phyloP scores from a whole-genome alignment of 768 basidiomycete genomes.

The Porphyrellus cyaneotinctus region DNA sequence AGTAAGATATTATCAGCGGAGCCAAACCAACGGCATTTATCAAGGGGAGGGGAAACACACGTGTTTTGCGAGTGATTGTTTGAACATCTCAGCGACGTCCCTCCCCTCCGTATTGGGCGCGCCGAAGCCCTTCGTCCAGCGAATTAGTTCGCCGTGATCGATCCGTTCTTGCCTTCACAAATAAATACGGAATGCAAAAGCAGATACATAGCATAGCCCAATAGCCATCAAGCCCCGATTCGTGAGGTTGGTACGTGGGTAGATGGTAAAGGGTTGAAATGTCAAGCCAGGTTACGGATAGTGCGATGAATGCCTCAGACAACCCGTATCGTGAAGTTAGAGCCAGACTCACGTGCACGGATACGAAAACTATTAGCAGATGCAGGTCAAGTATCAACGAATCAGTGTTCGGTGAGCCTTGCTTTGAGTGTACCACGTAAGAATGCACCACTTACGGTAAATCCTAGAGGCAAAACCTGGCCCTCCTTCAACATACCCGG shows the following conservation, averaged over 20 bases:
- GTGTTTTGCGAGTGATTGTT: slow-evolving; percentile 68
- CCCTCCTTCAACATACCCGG: slow-evolving; percentile 47
- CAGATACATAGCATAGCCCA: background rate
- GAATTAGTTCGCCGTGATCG: slow-evolving; percentile 89
- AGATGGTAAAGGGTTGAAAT: background rate
- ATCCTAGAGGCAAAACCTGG: slow-evolving; percentile 76
- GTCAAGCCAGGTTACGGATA: background rate
- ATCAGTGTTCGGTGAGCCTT: background rate
- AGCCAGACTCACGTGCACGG: slow-evolving; percentile 72
- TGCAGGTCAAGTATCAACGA: background rate
- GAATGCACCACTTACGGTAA: slow-evolving; percentile 67
- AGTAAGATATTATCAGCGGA: background rate
- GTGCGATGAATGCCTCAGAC: background rate
- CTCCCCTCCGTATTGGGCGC: slow-evolving; percentile 86
- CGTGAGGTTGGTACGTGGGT: background rate
- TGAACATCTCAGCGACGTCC: slow-evolving; percentile 94
- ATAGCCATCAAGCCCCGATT: background rate
- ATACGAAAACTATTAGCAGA: slow-evolving; percentile 78
- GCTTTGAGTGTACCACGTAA: background rate
- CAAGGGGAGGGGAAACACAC: slow-evolving; percentile 41
- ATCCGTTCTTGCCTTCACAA: slow-evolving; percentile 78
- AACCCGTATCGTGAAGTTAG: background rate
- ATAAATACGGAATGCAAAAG: background rate
- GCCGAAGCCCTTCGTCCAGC: slow-evolving; percentile 99
- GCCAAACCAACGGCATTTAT: background rate